A percentile compares a stretch with the other conserved stretches of the same genome.
phyloP scores from a whole-genome alignment of 805 yeast species.

The Wickerhamiella sorbophila region DNA sequence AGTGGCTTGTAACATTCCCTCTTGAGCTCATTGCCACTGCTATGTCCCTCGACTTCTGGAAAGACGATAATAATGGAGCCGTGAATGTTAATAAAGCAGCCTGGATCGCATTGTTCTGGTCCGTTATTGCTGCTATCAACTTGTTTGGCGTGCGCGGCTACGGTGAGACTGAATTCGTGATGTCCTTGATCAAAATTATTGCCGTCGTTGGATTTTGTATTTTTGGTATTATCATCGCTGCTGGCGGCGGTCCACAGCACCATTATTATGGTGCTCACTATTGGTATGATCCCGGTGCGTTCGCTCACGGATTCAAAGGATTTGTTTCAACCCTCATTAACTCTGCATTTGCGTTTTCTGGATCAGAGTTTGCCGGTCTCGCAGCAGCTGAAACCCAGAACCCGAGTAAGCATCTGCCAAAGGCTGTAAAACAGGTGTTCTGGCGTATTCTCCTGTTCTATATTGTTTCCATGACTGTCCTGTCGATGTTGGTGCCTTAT shows the following conservation, averaged over 20 bases:
- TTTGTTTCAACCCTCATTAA: slow-evolving; percentile 49
- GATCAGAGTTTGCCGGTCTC: slow-evolving; percentile 58
- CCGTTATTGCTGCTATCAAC: slow-evolving; percentile 33
- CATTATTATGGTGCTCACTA: slow-evolving; percentile 41
- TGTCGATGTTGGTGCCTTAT: slow-evolving; percentile 63
- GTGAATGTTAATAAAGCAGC: slow-evolving; percentile 38
- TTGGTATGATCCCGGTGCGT: slow-evolving; percentile 52
- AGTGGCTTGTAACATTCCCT: slow-evolving; percentile 51
- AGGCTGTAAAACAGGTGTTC: slow-evolving; percentile 67
- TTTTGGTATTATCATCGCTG: slow-evolving; percentile 38
- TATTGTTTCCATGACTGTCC: slow-evolving; percentile 40
- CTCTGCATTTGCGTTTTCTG: slow-evolving; percentile 59
- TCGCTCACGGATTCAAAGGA: slow-evolving; percentile 50
- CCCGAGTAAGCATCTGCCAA: slow-evolving; percentile 53
- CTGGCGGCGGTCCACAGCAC: slow-evolving; percentile 45
- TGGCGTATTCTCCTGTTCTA: slow-evolving; percentile 69
- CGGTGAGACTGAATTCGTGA: slow-evolving; percentile 54
- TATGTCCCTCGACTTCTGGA: slow-evolving; percentile 45
- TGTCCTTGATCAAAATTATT: slow-evolving; percentile 42
- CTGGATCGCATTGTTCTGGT: slow-evolving; percentile 42
- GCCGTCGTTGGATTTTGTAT: slow-evolving; percentile 50
- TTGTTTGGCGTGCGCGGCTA: slow-evolving; percentile 43
- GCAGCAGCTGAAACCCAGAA: slow-evolving; percentile 64
- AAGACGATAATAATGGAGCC: slow-evolving; percentile 25
- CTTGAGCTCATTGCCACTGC: slow-evolving; percentile 53